phyloP scores from a whole-genome alignment of 2,329 filamentous ascomycete species.

The Arthroderma sp. region DNA sequence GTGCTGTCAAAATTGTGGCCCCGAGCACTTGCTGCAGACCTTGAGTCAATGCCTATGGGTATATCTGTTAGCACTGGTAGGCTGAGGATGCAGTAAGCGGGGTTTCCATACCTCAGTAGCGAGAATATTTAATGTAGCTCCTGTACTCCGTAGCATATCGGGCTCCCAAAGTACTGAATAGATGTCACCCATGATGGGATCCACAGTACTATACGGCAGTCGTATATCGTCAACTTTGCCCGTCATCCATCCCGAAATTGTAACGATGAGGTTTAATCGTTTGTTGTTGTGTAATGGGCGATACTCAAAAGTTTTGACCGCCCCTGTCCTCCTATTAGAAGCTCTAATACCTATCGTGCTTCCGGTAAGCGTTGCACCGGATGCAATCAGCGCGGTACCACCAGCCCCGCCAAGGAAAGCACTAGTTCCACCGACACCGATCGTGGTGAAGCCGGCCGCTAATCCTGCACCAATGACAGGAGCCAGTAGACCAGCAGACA shows the following conservation, averaged over 20 bases:
- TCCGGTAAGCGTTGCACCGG: conserved; percentile 72
- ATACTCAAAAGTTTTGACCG: conserved; percentile 94
- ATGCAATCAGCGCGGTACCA: conserved; percentile 87
- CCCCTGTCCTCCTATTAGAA: conserved; percentile 73
- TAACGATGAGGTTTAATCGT: conserved; percentile 86
- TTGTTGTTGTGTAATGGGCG: conserved; percentile 96
- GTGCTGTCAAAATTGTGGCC: conserved; percentile 69
- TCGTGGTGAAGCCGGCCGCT: conserved; percentile 87
- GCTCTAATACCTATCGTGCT: conserved; percentile 75
- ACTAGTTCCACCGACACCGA: conserved; percentile 78
- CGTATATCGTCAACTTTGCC: conserved; percentile 95
- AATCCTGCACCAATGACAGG: conserved; percentile 89
- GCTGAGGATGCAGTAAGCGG: not conserved
- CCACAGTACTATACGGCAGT: conserved; percentile 87
- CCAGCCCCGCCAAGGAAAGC: conserved; percentile 84
- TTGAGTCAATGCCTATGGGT: conserved; percentile 69
- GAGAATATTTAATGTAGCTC: conserved; percentile 95
- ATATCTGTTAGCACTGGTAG: conserved; percentile 11
- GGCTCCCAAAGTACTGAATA: conserved; percentile 97
- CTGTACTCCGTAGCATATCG: conserved; percentile 95
- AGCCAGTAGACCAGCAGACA: conserved; percentile 82
- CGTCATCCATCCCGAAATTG: conserved; percentile 95
- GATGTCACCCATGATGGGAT: conserved; percentile 94
- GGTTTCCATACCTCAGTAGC: conserved; percentile 66
- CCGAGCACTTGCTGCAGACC: conserved; percentile 90